phyloP scores from a whole-genome alignment of 805 yeast genomes.

The Ogataea pini region DNA sequence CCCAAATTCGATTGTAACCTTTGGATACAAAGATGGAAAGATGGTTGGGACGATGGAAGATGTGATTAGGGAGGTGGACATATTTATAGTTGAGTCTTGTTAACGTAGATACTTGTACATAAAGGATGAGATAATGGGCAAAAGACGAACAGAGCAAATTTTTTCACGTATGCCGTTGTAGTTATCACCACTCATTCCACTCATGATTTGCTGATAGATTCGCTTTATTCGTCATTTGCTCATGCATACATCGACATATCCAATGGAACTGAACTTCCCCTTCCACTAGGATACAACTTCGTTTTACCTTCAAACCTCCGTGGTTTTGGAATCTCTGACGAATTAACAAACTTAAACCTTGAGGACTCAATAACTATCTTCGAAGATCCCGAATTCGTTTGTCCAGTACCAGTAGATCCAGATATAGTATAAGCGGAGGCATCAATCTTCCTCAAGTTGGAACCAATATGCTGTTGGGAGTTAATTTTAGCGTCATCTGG shows the following conservation, averaged over 20 bases:
- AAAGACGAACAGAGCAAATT: background rate
- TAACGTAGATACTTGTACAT: constrained; percentile 13
- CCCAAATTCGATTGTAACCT: constrained; percentile 80
- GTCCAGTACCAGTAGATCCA: constrained; percentile 31
- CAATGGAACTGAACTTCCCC: constrained; percentile 90
- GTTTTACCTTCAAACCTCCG: constrained; percentile 68
- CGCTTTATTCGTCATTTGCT: background rate
- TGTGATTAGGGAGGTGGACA: constrained; percentile 38
- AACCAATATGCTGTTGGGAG: constrained; percentile 48
- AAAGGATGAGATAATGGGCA: background rate
- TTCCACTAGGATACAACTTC: constrained; percentile 91
- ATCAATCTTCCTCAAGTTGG: constrained; percentile 58
- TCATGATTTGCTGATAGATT: too few relatives aligned
- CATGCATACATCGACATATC: constrained; percentile 45
- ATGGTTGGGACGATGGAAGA: constrained; percentile 80
- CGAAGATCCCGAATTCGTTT: constrained; percentile 13
- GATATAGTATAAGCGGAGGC: constrained; percentile 66
- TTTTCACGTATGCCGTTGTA: too few relatives aligned
- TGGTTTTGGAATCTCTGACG: constrained; percentile 80
- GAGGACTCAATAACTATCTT: constrained; percentile 63
- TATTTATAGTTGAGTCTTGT: too few relatives aligned
- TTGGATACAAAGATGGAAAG: constrained; percentile 95
- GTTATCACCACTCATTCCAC: too few relatives aligned
- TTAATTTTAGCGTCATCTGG: constrained; percentile 37
- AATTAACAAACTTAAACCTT: constrained; percentile 71